Evolutionary conservation across 2,329 filamentous ascomycete species (phyloP).

Genomic region (Triangularia verruculosa): DNA sequence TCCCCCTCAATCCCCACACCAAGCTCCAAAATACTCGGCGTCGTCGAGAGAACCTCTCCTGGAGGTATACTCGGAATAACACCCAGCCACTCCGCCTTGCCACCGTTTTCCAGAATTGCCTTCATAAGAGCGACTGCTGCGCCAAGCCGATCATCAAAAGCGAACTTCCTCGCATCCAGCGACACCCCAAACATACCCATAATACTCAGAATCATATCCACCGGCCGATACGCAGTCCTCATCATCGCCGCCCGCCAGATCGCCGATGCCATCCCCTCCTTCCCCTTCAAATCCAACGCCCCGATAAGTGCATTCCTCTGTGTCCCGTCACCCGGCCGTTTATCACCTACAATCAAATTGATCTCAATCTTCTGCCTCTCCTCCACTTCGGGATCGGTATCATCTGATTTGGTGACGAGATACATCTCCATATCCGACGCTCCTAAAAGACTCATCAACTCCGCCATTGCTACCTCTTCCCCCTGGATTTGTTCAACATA

Average conservation of each 20-base stretch:
- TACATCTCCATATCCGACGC: neutral
- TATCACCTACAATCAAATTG: neutral
- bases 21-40: neutral
- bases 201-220: constrained; percentile 10
- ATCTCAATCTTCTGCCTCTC: neutral
- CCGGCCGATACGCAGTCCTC: constrained; percentile 2
- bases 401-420: neutral
- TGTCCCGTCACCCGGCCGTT: neutral
- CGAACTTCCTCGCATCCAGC: neutral
- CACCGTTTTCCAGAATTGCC: neutral
- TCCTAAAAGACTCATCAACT: neutral
- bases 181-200: constrained; percentile 9
- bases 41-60: neutral
- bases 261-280: neutral
- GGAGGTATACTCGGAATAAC: neutral
- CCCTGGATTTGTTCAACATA: neutral
- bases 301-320: neutral
- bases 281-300: neutral
- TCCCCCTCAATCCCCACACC: neutral
- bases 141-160: neutral
- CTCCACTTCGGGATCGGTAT: neutral
- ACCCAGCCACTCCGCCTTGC: neutral
- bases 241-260: constrained; percentile 8
- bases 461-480: neutral
- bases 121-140: neutral